phyloP scores from a whole-genome alignment of 2,329 filamentous ascomycete genomes.

The Lecanoromycetidae sp. region DNA sequence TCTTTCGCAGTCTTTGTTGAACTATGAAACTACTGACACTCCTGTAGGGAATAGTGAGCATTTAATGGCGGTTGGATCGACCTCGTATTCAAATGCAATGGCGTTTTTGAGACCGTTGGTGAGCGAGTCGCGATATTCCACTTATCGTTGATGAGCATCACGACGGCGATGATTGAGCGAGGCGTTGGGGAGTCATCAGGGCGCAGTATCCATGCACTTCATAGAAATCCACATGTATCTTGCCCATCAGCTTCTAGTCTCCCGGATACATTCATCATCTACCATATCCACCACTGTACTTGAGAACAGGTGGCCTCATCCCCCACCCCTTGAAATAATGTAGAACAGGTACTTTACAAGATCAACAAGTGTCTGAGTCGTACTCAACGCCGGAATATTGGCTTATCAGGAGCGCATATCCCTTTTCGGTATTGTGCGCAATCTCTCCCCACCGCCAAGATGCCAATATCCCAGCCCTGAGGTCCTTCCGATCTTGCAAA shows the following conservation, averaged over 20 bases:
- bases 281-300: too few relatives aligned
- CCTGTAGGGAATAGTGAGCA: conserved; percentile 1
- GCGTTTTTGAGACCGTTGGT: background rate
- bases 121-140: conserved; percentile 1
- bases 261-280: background rate
- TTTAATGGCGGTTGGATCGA: background rate
- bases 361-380: too few relatives aligned
- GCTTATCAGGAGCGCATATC: background rate
- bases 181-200: background rate
- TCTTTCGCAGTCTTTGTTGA: too few relatives aligned
- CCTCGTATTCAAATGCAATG: background rate
- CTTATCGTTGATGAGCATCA: conserved; percentile 6
- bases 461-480: background rate
- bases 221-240: too few relatives aligned
- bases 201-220: too few relatives aligned
- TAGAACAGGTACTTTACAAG: too few relatives aligned
- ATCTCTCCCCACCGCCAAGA: conserved; percentile 11
- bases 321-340: too few relatives aligned
- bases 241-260: too few relatives aligned
- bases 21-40: too few relatives aligned
- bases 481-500: background rate
- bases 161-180: conserved; percentile 3
- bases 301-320: background rate
- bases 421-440: background rate
- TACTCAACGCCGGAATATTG: too few relatives aligned